phyloP scores from a whole-genome alignment of 257 asterid species.

The Nicotiana tabacum region DNA sequence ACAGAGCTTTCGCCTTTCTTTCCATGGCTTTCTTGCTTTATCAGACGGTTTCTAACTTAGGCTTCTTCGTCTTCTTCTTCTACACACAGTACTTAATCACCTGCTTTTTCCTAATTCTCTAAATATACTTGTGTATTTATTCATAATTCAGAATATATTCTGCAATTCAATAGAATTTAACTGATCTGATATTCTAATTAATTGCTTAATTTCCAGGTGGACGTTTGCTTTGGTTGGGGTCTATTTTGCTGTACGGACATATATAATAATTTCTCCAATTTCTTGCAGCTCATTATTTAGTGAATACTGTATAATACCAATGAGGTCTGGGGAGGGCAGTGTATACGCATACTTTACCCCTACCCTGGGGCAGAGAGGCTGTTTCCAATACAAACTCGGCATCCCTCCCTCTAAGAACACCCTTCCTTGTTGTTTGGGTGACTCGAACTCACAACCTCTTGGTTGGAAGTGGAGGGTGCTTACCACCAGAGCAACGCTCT shows the following conservation, averaged over 20 bases:
- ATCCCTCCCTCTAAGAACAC: too few relatives aligned
- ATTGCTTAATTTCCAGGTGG: constrained; percentile 56
- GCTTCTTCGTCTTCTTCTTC: constrained; percentile 76
- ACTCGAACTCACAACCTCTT: too few relatives aligned
- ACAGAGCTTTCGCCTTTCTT: constrained; percentile 56
- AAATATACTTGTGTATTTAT: background rate
- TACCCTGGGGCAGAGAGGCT: too few relatives aligned
- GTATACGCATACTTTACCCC: too few relatives aligned
- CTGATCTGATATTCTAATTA: background rate
- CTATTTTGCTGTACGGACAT: constrained; percentile 68
- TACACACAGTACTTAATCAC: constrained; percentile 62
- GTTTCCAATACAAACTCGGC: too few relatives aligned
- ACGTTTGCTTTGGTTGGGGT: constrained; percentile 65
- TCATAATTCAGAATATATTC: background rate
- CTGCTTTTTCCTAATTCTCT: background rate
- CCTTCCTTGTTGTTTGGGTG: too few relatives aligned
- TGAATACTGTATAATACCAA: too few relatives aligned
- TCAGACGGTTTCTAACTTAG: constrained; percentile 45
- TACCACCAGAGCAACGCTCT: too few relatives aligned
- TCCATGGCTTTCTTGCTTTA: constrained; percentile 61
- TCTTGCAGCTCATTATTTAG: background rate
- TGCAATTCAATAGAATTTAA: background rate
- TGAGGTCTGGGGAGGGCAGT: too few relatives aligned
- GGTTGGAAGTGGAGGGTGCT: too few relatives aligned
- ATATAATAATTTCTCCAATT: background rate